Conservation (phyloP, 768 basidiomycete species). For the Dacryopinax spathularia region DNA sequence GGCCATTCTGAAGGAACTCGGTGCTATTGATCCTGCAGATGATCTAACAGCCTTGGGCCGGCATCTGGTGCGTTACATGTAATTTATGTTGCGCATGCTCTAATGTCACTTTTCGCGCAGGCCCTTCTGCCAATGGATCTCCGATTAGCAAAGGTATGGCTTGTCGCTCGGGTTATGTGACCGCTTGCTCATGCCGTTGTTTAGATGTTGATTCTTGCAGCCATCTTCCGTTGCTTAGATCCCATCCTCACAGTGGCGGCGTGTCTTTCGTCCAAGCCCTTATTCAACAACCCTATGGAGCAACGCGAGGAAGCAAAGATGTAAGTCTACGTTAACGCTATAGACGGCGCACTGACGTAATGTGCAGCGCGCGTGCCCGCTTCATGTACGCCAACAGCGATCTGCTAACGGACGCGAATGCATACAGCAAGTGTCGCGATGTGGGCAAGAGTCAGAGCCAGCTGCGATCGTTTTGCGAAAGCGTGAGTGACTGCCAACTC, state of each 20-base stretch:
- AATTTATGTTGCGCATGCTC: not conserved
- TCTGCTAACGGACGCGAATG: constrained; percentile 64
- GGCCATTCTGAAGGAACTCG: constrained; percentile 56
- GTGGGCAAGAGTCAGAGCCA: constrained; percentile 38
- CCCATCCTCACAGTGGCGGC: constrained; percentile 74
- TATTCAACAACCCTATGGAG: constrained; percentile 71
- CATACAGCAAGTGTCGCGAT: constrained; percentile 54
- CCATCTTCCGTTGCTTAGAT: constrained; percentile 69
- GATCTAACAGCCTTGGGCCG: constrained; percentile 67
- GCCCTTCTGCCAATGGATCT: constrained; percentile 78
- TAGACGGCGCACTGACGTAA: not conserved
- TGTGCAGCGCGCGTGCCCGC: constrained; percentile 47
- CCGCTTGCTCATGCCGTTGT: not conserved
- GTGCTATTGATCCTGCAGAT: constrained; percentile 52
- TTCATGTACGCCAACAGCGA: constrained; percentile 69
- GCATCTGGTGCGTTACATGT: constrained; percentile 47
- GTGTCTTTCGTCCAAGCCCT: constrained; percentile 69
- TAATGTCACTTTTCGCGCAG: constrained; percentile 27
- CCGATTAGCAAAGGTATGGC: constrained; percentile 60
- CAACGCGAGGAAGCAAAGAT: constrained; percentile 63
- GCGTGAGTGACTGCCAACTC: constrained; percentile 25
- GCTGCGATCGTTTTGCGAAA: constrained; percentile 53
- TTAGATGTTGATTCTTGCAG: constrained; percentile 79
- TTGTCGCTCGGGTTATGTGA: not conserved
- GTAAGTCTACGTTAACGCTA: constrained; percentile 29